Evolutionary conservation across 1,284 basidiomycete genomes (phyloP).

Genomic region (Ceratobasidium sp.): DNA sequence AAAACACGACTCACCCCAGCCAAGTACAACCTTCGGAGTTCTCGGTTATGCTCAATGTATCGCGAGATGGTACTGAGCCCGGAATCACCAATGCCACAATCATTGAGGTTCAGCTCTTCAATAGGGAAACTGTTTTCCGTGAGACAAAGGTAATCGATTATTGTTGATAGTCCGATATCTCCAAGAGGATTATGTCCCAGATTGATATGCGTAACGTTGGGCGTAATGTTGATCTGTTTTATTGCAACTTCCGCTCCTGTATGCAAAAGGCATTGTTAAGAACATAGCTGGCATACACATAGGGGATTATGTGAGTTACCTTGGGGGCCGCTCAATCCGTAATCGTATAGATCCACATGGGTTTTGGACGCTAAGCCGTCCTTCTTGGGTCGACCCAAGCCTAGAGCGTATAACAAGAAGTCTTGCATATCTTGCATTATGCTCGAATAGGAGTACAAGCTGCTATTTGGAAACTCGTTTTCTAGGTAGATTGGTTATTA

Average conservation of each 20-base stretch:
- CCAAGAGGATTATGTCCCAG: conserved; percentile 65
- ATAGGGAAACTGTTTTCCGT: conserved; percentile 55
- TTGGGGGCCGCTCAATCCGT: conserved; percentile 21
- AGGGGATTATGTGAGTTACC: conserved; percentile 1
- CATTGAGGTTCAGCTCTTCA: conserved; percentile 62
- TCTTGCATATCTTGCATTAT: conserved; percentile 15
- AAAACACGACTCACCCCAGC: conserved; percentile 58
- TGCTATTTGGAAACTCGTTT: no score
- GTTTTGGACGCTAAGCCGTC: conserved; percentile 32
- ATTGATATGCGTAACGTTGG: conserved; percentile 53
- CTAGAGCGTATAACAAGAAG: conserved; percentile 17
- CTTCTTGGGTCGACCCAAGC: conserved; percentile 10
- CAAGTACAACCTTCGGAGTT: conserved; percentile 58
- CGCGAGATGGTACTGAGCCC: conserved; percentile 58
- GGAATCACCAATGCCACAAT: conserved; percentile 60
- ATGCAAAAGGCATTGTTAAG: not conserved
- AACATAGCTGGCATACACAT: not conserved
- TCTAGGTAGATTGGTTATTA: no score
- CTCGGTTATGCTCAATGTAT: conserved; percentile 59
- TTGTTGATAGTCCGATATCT: conserved; percentile 61
- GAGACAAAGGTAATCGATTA: conserved; percentile 65
- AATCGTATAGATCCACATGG: conserved; percentile 36
- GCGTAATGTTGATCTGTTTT: conserved; percentile 10
- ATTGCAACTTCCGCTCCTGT: conserved; percentile 19
- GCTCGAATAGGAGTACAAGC: not conserved